Percentiles rank a stretch among this genome's conserved stretches.
Conservation (phyloP, 2,329 filamentous ascomycete species). For the Blastomyces percursus region DNA sequence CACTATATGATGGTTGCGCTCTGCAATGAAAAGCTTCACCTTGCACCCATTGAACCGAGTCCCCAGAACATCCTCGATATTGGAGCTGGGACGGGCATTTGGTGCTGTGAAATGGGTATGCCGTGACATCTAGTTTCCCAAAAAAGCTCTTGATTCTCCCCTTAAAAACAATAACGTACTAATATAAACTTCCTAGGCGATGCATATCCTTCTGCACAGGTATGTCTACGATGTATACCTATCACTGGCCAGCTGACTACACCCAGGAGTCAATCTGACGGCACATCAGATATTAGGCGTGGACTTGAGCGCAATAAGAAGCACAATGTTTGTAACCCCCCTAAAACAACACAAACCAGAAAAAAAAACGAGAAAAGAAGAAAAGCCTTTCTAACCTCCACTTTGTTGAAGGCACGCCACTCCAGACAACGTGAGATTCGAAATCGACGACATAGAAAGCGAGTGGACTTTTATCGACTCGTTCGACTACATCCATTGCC, state of each 20-base stretch:
- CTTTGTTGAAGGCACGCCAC: conserved; percentile 28
- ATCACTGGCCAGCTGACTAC: not conserved
- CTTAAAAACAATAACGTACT: not conserved
- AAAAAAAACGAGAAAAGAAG: not conserved
- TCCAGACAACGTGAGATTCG: conserved; percentile 49
- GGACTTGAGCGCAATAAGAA: conserved; percentile 5
- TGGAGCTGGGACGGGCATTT: conserved; percentile 23
- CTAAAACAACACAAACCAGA: not conserved
- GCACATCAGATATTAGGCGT: conserved; percentile 1
- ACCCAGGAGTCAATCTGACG: conserved; percentile 4
- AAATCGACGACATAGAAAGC: conserved; percentile 52
- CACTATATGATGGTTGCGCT: conserved; percentile 23
- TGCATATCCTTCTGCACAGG: conserved; percentile 11
- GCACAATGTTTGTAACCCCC: conserved; percentile 1
- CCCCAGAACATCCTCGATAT: conserved; percentile 20
- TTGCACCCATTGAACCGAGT: conserved; percentile 19
- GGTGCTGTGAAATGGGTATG: conserved; percentile 23
- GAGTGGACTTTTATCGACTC: conserved; percentile 44
- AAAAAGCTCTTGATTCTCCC: not conserved
- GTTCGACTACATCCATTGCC: conserved; percentile 48
- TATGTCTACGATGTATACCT: conserved; percentile 4
- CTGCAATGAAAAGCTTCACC: conserved; percentile 22
- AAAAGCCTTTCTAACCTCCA: not conserved
- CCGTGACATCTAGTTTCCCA: not conserved
- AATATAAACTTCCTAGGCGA: conserved; percentile 12